Base-by-base conservation (phyloP, 1,284 basidiomycete species). In the Leccinum angustisporum region DNA sequence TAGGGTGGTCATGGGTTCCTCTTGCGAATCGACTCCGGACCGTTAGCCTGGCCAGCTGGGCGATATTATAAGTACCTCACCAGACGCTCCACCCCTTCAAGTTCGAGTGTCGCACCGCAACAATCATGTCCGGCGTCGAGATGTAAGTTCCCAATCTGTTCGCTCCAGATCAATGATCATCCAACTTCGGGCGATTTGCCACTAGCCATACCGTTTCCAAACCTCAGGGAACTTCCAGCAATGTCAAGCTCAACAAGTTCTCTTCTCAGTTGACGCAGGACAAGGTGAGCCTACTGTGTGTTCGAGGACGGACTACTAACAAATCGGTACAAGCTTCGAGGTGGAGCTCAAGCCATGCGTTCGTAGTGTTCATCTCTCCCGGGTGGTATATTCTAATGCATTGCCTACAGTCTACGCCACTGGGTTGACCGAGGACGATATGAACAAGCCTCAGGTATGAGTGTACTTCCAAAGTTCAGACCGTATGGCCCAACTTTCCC, bases 281-380 rank as follows among this genome's bases (percentile, higher is more conserved):
- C 71, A 91, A 91, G 80, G 90, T 86, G 36, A 53, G 70, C 13
- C 4, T 58, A 3, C 4, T 4, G 33, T 31, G 16, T 30, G 21
- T 54, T 53, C 27, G 18, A 36, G 34, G 16, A n/a, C 3, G 10
- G 27, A 30, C 50, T 51, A 52, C 59, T 65, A 21, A 63, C 36
- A 38, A 40, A 4, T 54, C 31, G 18, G 33, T 61, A 14, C 54
- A 62, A 92, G 88, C 80, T 83, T 62, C 84, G 82, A 59, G 91
- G 91, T 66, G 88, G 85, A 55, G 90, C 91, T 21, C 90, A 92
- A 72, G 91, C 91, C 34, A 92, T 93, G 91, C 78, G 90, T 92
- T 70, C 74, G 88, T 30, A 33, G 18, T 76, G 36, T 46, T 21
- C 40, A 21, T 56, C n/a, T 34, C 50, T 61, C 30, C 34, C 16